Conservation (phyloP, 768 basidiomycete genomes). For the Tulasnella sp. region DNA sequence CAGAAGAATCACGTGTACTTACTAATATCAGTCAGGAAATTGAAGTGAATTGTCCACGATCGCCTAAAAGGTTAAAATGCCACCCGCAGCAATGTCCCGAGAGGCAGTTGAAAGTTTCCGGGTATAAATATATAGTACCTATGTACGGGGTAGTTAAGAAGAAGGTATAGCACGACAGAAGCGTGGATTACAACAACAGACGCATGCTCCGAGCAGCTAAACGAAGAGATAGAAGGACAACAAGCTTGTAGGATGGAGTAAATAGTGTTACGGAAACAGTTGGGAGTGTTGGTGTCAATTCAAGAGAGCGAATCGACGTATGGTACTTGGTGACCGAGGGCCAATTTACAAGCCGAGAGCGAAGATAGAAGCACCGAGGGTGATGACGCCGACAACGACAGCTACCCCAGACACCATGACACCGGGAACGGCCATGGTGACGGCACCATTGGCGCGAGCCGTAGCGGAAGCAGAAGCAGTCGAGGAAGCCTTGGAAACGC, state of each 20-base stretch:
- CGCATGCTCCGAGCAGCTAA: background rate
- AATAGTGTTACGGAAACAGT: background rate
- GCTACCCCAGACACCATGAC: background rate
- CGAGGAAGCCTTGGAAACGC: background rate
- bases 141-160: background rate
- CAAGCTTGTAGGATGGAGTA: background rate
- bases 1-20: background rate
- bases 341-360: background rate
- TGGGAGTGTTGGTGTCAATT: background rate
- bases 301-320: background rate
- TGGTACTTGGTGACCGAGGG: background rate
- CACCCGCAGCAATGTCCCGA: background rate
- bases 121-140: background rate
- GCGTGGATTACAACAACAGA: background rate
- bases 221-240: background rate
- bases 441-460: background rate
- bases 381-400: background rate
- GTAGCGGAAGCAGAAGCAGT: background rate
- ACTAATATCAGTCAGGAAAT: background rate
- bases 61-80: background rate
- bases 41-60: background rate
- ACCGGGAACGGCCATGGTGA: background rate
- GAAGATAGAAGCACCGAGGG: background rate
- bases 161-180: background rate
- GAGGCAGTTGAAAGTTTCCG: no score